Evolutionary conservation across 345 rosid species (phyloP).

Genomic region (Euclidium syriacum): DNA sequence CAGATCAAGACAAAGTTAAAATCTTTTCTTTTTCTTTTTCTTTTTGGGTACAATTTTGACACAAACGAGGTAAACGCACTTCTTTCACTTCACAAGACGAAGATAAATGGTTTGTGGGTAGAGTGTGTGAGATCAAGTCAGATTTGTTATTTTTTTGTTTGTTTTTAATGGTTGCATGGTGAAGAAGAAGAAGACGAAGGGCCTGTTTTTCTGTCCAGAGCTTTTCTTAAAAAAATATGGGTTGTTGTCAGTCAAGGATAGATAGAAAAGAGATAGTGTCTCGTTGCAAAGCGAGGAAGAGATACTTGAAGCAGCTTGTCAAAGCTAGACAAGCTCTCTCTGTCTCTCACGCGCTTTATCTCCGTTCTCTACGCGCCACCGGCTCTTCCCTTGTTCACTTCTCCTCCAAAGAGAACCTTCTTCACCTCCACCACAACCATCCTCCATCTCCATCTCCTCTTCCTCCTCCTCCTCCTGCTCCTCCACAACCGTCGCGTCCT

Average conservation of each 20-base stretch:
- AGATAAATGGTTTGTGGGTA: background rate
- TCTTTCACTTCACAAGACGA: slow-evolving; percentile 14
- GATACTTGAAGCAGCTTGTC: slow-evolving; percentile 78
- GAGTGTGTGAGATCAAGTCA: background rate
- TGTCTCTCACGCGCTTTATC: slow-evolving; percentile 82
- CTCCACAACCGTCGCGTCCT: slow-evolving; percentile 31
- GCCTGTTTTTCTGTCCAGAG: background rate
- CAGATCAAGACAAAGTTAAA: slow-evolving; percentile 29
- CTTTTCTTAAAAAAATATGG: slow-evolving; percentile 52
- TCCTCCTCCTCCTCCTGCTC: slow-evolving; percentile 20
- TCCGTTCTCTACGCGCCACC: slow-evolving; percentile 77
- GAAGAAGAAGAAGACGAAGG: slow-evolving; percentile 7
- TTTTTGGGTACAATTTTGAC: slow-evolving; percentile 12
- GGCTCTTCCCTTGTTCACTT: slow-evolving; percentile 80
- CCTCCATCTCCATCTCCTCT: slow-evolving; percentile 30
- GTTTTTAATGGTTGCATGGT: slow-evolving; percentile 21
- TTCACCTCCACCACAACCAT: slow-evolving; percentile 46
- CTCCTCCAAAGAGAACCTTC: slow-evolving; percentile 58
- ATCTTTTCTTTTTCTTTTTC: slow-evolving; percentile 22
- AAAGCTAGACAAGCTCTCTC: slow-evolving; percentile 75
- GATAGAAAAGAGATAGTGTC: slow-evolving; percentile 83
- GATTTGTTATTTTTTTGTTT: background rate
- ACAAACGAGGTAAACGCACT: slow-evolving; percentile 32
- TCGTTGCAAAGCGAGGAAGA: slow-evolving; percentile 84
- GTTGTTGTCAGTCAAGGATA: slow-evolving; percentile 74